phyloP scores from a whole-genome alignment of 345 rosid species.

The Eucalyptus erythrocorys region DNA sequence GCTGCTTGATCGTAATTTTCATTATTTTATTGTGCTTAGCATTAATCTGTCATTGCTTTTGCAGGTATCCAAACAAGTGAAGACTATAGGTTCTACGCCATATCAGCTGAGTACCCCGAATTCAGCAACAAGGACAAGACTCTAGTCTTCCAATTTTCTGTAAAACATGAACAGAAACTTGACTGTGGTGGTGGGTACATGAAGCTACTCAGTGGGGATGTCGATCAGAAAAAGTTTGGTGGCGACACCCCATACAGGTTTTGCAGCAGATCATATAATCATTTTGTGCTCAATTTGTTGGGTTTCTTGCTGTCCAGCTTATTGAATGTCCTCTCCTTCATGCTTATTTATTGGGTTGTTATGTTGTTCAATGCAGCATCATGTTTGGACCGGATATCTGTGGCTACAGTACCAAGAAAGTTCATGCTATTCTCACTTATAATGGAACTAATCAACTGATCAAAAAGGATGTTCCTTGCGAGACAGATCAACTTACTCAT shows the following conservation, averaged over 20 bases:
- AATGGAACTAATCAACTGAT: conserved; percentile 71
- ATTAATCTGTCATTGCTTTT: background rate
- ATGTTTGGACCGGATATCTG: conserved; percentile 99
- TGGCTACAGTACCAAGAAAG: conserved; percentile 97
- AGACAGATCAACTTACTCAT: conserved; percentile 95
- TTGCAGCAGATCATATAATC: conserved; percentile 45
- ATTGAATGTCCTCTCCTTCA: background rate
- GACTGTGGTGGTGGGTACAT: conserved; percentile 99
- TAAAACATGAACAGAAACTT: conserved; percentile 56
- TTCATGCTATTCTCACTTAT: conserved; percentile 94
- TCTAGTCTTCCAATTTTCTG: conserved; percentile 42
- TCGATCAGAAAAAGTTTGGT: conserved; percentile 98
- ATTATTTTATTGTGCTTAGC: background rate
- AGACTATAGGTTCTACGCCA: conserved; percentile 60
- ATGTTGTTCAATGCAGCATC: conserved; percentile 46
- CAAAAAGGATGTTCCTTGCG: conserved; percentile 98
- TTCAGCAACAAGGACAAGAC: conserved; percentile 39
- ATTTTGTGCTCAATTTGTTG: conserved; percentile 22
- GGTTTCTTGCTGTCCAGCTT: background rate
- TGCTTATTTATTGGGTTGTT: background rate
- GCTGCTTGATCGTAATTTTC: background rate
- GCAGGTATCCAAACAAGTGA: conserved; percentile 97
- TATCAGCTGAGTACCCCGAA: conserved; percentile 42
- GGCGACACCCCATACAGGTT: conserved; percentile 97
- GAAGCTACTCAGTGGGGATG: conserved; percentile 83